These are phyloP conservation scores for Alternaria conjuncta DNA, from an alignment of 2,329 filamentous ascomycete species.

Conservation along the genomic window DNA sequence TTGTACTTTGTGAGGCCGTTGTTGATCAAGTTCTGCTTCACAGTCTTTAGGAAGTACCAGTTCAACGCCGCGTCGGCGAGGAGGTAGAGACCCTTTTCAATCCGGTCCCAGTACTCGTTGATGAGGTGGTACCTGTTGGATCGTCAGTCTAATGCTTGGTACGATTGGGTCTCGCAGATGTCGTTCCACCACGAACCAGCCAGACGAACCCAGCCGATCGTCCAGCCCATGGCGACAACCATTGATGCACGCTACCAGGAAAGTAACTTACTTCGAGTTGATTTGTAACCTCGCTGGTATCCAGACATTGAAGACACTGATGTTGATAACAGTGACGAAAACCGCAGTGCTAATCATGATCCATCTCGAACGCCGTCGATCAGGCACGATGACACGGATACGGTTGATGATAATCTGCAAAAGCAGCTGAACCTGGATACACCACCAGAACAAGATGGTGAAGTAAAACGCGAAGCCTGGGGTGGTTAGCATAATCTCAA, in stretches of 20 bases:
- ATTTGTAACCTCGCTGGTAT: slow-evolving; percentile 49
- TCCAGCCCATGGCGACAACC: not conserved
- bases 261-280: slow-evolving; percentile 24
- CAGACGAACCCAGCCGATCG: not conserved
- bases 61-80: slow-evolving; percentile 47
- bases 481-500: not conserved
- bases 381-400: slow-evolving; percentile 45
- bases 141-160: slow-evolving; percentile 5
- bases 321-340: slow-evolving; percentile 48
- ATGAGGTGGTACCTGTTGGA: slow-evolving; percentile 33
- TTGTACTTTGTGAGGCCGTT: slow-evolving; percentile 61
- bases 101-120: slow-evolving; percentile 50
- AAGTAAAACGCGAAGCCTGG: slow-evolving; percentile 46
- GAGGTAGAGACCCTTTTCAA: slow-evolving; percentile 48
- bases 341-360: slow-evolving; percentile 48
- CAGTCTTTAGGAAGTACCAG: slow-evolving; percentile 51
- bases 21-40: slow-evolving; percentile 56
- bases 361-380: slow-evolving; percentile 35
- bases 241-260: not conserved
- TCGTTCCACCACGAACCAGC: not conserved
- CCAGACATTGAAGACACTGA: slow-evolving; percentile 50
- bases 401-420: slow-evolving; percentile 53
- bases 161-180: not conserved
- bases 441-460: slow-evolving; percentile 47
- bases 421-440: slow-evolving; percentile 47